These are phyloP conservation scores for Kluyveromyces dobzhanskii DNA, from an alignment of 805 yeast species.

Conservation along the genomic window DNA sequence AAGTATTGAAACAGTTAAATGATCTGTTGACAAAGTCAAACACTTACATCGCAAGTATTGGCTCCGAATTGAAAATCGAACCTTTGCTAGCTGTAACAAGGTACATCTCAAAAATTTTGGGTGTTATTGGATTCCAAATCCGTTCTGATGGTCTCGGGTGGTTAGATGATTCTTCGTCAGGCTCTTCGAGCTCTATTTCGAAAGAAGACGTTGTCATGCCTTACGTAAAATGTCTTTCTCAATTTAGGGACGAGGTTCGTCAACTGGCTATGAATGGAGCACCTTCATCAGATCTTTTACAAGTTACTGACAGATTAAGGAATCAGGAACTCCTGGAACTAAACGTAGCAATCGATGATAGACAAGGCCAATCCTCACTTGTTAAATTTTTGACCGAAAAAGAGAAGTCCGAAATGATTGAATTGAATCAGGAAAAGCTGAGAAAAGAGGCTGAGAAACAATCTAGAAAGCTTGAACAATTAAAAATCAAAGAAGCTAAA, in stretches of 20 bases:
- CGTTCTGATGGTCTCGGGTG: slow-evolving; percentile 75
- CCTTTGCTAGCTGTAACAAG: slow-evolving; percentile 53
- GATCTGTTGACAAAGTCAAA: slow-evolving; percentile 68
- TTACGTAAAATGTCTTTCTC: slow-evolving; percentile 65
- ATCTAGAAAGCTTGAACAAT: slow-evolving; percentile 51
- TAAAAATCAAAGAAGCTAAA: slow-evolving; percentile 48
- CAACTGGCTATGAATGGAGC: slow-evolving; percentile 57
- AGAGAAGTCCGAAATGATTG: slow-evolving; percentile 59
- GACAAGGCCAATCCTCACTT: slow-evolving; percentile 72
- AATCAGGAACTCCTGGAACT: slow-evolving; percentile 60
- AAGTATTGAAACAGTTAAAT: slow-evolving; percentile 53
- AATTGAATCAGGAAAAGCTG: slow-evolving; percentile 48
- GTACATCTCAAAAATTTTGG: slow-evolving; percentile 65
- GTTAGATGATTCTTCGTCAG: slow-evolving; percentile 36
- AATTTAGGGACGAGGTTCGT: slow-evolving; percentile 79
- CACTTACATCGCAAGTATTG: slow-evolving; percentile 55
- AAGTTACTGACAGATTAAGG: slow-evolving; percentile 69
- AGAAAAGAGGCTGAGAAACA: slow-evolving; percentile 45
- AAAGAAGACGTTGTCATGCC: slow-evolving; percentile 72
- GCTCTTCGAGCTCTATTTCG: neutral
- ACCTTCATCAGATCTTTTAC: slow-evolving; percentile 43
- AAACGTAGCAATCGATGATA: slow-evolving; percentile 84
- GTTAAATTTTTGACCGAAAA: slow-evolving; percentile 66
- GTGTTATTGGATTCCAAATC: slow-evolving; percentile 66
- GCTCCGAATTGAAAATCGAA: slow-evolving; percentile 50